Evolutionary conservation across 441 rosid species (phyloP), one percentile per base, ranked within the genome.

Genomic region (Gossypium schwendimanii): DNA sequence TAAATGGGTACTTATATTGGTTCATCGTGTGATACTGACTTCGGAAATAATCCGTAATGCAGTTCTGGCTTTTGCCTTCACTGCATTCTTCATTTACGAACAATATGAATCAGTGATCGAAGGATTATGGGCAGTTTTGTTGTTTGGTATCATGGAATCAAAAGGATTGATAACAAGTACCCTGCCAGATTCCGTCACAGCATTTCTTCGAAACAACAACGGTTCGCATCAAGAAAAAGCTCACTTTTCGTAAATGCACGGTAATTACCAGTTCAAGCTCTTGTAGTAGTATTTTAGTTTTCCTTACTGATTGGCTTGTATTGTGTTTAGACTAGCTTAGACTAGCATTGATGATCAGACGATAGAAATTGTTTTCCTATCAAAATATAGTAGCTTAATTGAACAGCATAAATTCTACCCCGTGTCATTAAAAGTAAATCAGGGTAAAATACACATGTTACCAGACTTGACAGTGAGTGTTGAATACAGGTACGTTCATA

Each of bases 61-160:
- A 94, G 98, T 76, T 15, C 82, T 94, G 72, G 82, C 86, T 24
- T 80, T 88, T 67, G 78, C 86, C 6, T 92, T 92, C 81, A 90
- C 95, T 0, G 88, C 78, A 73, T 92, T 94, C 91, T 90, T 90
- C 68, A 67, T 85, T 54, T 90, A 88, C 50, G 97, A 92, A 81
- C 97, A 92, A 85, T 84, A 90, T 31, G 97, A 92, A 80, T 44
- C 71, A 7, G 97, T 88, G 84, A 70, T 94, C 2, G 85, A 88
- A 71, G 87, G 85, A 63, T 21, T 89, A 57, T 76, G 81, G 10
- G 70, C 62, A 80, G 24, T 83, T 67, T 67, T 90, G 41, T 12
- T 36, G 3, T 70, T 41, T 33, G 50, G 81, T 79, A 39, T 73
- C 41, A 70, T 74, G 62, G 82, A 55, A 39, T 31, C 80, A 4